Conservation (phyloP, 352 stramenopile species). For the Phytophthora sojae region DNA sequence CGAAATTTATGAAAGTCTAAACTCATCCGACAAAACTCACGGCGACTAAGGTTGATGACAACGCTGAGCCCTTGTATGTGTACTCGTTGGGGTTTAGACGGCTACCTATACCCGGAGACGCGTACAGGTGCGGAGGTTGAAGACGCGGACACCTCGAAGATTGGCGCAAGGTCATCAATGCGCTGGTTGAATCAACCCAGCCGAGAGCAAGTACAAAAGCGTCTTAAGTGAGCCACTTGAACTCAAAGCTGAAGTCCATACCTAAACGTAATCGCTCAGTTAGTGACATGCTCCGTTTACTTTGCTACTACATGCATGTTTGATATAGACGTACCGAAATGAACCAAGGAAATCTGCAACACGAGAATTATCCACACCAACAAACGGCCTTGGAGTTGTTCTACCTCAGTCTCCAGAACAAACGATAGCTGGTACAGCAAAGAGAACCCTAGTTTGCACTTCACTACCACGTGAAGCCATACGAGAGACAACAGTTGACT, state of each 20-base stretch:
- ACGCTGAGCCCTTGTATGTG: too few relatives aligned
- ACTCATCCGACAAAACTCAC: too few relatives aligned
- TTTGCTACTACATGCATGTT: neutral
- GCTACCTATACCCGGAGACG: too few relatives aligned
- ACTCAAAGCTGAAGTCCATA: conserved; percentile 24
- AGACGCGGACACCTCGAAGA: conserved; percentile 66
- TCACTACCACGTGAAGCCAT: conserved; percentile 2
- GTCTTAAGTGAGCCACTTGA: conserved; percentile 6
- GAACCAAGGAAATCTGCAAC: conserved; percentile 1
- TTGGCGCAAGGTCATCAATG: conserved; percentile 36
- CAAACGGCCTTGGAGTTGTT: conserved; percentile 2
- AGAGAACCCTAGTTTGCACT: conserved; percentile 7
- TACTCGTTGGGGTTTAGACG: too few relatives aligned
- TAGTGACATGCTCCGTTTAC: neutral
- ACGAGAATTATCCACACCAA: conserved; percentile 4
- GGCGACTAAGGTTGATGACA: too few relatives aligned
- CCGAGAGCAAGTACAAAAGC: too few relatives aligned
- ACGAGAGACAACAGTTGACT: neutral
- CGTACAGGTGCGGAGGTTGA: neutral
- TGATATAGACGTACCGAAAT: conserved; percentile 1
- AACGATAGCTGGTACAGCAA: conserved; percentile 7
- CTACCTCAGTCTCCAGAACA: neutral
- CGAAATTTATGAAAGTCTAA: too few relatives aligned
- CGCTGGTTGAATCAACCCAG: too few relatives aligned
- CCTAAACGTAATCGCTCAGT: conserved; percentile 2